Base-by-base conservation (phyloP, 208 protist genomes). In the Leishmania martiniquensis region DNA sequence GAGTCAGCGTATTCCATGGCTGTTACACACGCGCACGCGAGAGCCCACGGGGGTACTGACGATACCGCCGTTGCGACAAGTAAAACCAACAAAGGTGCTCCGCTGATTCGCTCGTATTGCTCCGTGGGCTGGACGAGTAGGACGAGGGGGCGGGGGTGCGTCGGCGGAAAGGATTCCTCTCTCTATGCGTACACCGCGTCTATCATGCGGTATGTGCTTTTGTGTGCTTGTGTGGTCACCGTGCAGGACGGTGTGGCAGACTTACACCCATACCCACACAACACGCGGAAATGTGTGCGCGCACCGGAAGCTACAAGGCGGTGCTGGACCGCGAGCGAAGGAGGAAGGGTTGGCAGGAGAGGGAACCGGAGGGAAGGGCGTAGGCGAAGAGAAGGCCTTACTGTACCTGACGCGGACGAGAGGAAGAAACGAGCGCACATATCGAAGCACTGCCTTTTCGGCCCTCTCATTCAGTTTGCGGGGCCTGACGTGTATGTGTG, bases 1-100 rank as follows among this genome's bases (percentile, higher is more conserved):
- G 60, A 22, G 22, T 76, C 72, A 29, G 22, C 39, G 55, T 76
- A 76, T 13, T 76, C 72, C 72, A 54, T 44, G 1, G 44, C 2
- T 55, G 44, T 34, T 17, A 45, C 60, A 45, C 60, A 42, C 59
- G 25, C 34, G n/a, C 60, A 66, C 60, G 44, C 60, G 37, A 22
- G 10, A 1, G 10, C 55, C 29, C 57, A 32, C 59, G 20, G n/a
- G 20, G 13, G 32, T 39, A 63, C 12, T 5, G 49, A 54, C 49
- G 49, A 54, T 54, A 54, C 49, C 1, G 10, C 49, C 49, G 22
- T 17, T 37, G n/a, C 25, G 32, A 4, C 20, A 65, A 32, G 15
- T 34, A 44, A 57, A 4, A 57, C 49, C 3, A 54, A 54, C 54
- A 63, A 63, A 63, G n/a, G 57, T 29, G 12, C 57, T 37, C 57